Evolutionary conservation across 192 early-diverging fungal genomes (phyloP), one percentile per base, ranked within the genome.

Genomic region (Globomyces pollinis-pini): DNA sequence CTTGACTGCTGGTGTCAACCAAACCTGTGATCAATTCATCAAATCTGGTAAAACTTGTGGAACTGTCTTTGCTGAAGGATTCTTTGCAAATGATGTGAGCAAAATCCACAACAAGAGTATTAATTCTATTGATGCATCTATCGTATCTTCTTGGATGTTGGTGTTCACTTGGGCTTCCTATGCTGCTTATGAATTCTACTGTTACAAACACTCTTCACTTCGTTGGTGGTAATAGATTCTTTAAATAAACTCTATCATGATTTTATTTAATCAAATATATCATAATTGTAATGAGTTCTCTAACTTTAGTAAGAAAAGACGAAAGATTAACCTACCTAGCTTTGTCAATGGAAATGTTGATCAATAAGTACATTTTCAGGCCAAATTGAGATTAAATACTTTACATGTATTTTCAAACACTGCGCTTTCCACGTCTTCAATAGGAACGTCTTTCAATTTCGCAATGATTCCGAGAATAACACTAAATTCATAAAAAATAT

Each of bases 11-110:
- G 70, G 70, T n/a, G 53, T 72, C 33, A 42, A 52, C 36, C 57
- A 49, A 23, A 72, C 64, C 2, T 72, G 70, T 52, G 18, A 15
- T 26, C 47, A 68, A 38, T 64, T 72, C 43, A 35, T 57, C 33
- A 31, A 54, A 26, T 1, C 15, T 24, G 38, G 34, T 1, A 59
- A 57, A 36, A 39, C 55, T 44, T 57, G 55, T 21, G 38, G 38
- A 31, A 36, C 55, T 6, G 55, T 72, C 16, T 66, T 67, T 56
- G 55, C 23, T 24, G 54, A 50, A 32, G 70, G 70, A n/a, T 72
- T 72, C 62, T 72, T 64, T 55, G 65, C 51, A 16, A 52, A 60
- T 28, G 70, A 72, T 43, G 59, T 50, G 3, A 28, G 30, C 2
- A 21, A 36, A 18, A 68, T 28, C 2, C 62, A 63, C 55, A 56